A percentile compares a stretch with the other conserved stretches of the same genome.
These are phyloP conservation scores for Yamadazyma jaroonii DNA, from an alignment of 1,139 yeast species.

Conservation along the genomic window DNA sequence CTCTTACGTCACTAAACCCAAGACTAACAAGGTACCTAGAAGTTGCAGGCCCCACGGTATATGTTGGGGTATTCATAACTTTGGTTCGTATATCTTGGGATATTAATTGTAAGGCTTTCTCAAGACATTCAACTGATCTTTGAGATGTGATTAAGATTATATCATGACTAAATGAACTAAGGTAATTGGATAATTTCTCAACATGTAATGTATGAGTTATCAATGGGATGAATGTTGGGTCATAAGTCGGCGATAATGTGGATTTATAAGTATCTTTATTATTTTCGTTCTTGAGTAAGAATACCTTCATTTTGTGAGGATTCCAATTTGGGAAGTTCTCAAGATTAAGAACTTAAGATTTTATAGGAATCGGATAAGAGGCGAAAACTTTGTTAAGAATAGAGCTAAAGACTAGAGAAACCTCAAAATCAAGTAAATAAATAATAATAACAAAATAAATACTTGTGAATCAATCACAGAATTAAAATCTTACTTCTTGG, in stretches of 20 bases:
- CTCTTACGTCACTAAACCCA: constrained; percentile 70
- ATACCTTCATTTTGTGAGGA: constrained; percentile 10
- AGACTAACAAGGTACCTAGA: constrained; percentile 51
- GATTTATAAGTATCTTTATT: constrained; percentile 7
- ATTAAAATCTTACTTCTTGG: constrained; percentile 16
- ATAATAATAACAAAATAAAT: constrained; percentile 5
- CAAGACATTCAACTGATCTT: constrained; percentile 80
- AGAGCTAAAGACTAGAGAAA: too few relatives aligned
- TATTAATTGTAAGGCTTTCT: constrained; percentile 14
- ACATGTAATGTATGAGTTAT: constrained; percentile 12
- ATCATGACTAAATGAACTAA: constrained; percentile 9
- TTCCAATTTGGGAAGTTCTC: background rate
- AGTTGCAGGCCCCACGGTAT: constrained; percentile 94
- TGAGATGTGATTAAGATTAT: constrained; percentile 76
- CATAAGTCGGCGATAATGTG: constrained; percentile 10
- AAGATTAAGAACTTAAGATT: too few relatives aligned
- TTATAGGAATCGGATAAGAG: too few relatives aligned
- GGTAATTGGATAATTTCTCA: constrained; percentile 9
- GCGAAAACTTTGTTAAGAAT: too few relatives aligned
- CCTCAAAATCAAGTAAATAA: background rate
- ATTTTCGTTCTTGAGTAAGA: constrained; percentile 9
- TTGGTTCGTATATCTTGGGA: constrained; percentile 21
- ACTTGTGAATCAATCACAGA: constrained; percentile 1
- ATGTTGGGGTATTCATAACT: constrained; percentile 40
- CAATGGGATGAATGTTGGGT: constrained; percentile 15